Conservation (phyloP, 257 asterid species). For the Asclepias syriaca region DNA sequence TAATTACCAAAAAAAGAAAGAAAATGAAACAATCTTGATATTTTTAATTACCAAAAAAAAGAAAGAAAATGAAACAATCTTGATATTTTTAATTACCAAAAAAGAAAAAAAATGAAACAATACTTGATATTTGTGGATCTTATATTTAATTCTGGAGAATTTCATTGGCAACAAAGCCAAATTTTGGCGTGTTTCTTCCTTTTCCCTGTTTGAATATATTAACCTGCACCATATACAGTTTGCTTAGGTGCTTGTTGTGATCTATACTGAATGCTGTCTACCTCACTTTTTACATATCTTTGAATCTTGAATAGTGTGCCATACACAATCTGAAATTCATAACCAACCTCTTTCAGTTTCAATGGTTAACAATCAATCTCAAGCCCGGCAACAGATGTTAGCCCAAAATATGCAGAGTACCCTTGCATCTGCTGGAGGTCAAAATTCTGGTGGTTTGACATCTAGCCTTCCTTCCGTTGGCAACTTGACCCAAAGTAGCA, state of each 20-base stretch:
- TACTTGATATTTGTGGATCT: too few species aligned
- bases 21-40: too few species aligned
- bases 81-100: too few species aligned
- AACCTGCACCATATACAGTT: too few species aligned
- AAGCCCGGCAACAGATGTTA: slow-evolving; percentile 65
- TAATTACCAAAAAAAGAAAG: too few species aligned
- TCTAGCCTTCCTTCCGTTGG: slow-evolving; percentile 56
- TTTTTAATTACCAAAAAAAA: too few species aligned
- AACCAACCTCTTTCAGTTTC: slow-evolving; percentile 63
- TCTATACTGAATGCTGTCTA: not conserved
- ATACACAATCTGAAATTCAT: slow-evolving; percentile 71
- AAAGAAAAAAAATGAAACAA: too few species aligned
- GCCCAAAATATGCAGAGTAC: slow-evolving; percentile 66
- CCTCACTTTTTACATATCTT: not conserved
- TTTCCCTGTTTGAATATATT: not conserved
- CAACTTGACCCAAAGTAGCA: slow-evolving; percentile 51
- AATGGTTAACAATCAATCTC: slow-evolving; percentile 61
- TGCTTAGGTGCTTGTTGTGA: not conserved
- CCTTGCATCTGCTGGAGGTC: slow-evolving; percentile 56
- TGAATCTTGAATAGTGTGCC: slow-evolving; percentile 44
- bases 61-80: not conserved
- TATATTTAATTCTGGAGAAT: not conserved
- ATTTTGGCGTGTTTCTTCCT: not conserved
- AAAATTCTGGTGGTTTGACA: slow-evolving; percentile 63
- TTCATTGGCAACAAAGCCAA: too few species aligned